Percentiles rank a stretch among this genome's conserved stretches.
Evolutionary conservation across 1,284 basidiomycete species (phyloP).

Genomic region (Cryptococcus deneoformans): DNA sequence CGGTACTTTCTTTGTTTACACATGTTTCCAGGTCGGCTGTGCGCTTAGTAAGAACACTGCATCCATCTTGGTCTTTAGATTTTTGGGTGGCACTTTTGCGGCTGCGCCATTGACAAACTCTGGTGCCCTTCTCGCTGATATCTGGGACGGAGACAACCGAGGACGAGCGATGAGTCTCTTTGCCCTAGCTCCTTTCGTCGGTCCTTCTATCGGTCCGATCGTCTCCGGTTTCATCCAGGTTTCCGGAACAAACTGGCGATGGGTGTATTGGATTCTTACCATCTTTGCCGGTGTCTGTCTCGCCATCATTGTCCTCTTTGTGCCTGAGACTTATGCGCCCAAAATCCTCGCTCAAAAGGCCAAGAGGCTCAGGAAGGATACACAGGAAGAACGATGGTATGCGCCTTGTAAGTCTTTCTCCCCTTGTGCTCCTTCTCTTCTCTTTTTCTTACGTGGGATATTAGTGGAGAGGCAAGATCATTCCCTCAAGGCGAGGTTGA

Average conservation of each 20-base stretch:
- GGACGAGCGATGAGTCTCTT: constrained; percentile 69
- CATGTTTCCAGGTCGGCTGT: constrained; percentile 57
- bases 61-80: constrained; percentile 63
- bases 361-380: constrained; percentile 55
- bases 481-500: constrained; percentile 38
- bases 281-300: constrained; percentile 56
- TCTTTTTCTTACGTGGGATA: not conserved
- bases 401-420: constrained; percentile 41
- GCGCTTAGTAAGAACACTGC: constrained; percentile 63
- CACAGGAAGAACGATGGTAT: constrained; percentile 65
- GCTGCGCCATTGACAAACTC: constrained; percentile 52
- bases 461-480: constrained; percentile 30
- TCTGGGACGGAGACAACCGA: constrained; percentile 66
- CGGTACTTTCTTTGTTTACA: constrained; percentile 63
- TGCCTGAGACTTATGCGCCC: constrained; percentile 70
- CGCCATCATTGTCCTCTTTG: constrained; percentile 58
- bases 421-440: not conserved
- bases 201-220: constrained; percentile 59
- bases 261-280: constrained; percentile 68
- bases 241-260: constrained; percentile 49
- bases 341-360: constrained; percentile 57
- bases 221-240: constrained; percentile 60
- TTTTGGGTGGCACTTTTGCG: constrained; percentile 63
- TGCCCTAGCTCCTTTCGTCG: constrained; percentile 69
- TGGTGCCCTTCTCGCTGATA: constrained; percentile 56